These are phyloP conservation scores for Auriscalpium vulgare DNA, from an alignment of 768 basidiomycete genomes.

Conservation along the genomic window DNA sequence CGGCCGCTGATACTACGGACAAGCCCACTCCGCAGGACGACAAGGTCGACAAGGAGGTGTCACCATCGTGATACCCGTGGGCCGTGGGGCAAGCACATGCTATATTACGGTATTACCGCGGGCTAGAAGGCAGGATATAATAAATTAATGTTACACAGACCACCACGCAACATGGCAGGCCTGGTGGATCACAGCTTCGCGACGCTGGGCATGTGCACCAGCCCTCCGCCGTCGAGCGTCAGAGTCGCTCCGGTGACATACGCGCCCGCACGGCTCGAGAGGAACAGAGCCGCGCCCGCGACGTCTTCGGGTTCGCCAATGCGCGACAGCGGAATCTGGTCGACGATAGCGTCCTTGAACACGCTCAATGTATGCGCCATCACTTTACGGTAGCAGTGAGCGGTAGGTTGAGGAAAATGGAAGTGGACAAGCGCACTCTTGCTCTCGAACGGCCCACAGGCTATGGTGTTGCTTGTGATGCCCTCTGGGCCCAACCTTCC, in stretches of 20 bases:
- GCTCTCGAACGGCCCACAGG: conserved; percentile 37
- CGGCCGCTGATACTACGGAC: conserved; percentile 17
- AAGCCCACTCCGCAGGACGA: no score
- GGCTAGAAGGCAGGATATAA: no score
- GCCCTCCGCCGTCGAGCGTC: conserved; percentile 50
- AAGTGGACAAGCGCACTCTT: conserved; percentile 20
- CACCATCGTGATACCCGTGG: no score
- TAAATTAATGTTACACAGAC: conserved; percentile 37
- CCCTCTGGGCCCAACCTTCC: conserved; percentile 47
- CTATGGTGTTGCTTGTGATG: conserved; percentile 56
- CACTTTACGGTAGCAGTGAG: conserved; percentile 28
- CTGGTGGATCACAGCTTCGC: conserved; percentile 22
- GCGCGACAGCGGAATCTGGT: conserved; percentile 38
- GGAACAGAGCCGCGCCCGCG: conserved; percentile 53
- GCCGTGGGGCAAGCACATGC: no score
- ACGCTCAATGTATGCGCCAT: conserved; percentile 44
- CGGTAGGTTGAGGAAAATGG: not conserved
- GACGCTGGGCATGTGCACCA: conserved; percentile 29
- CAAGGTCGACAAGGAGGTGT: no score
- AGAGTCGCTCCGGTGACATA: conserved; percentile 61
- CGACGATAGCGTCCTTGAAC: conserved; percentile 35
- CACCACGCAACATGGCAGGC: not conserved
- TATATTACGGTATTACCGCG: no score
- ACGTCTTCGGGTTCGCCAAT: conserved; percentile 61
- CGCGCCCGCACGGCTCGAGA: conserved; percentile 50